Evolutionary conservation across 1,284 basidiomycete genomes (phyloP), one percentile per base, ranked within the genome.

Genomic region (Tilletia walkeri): DNA sequence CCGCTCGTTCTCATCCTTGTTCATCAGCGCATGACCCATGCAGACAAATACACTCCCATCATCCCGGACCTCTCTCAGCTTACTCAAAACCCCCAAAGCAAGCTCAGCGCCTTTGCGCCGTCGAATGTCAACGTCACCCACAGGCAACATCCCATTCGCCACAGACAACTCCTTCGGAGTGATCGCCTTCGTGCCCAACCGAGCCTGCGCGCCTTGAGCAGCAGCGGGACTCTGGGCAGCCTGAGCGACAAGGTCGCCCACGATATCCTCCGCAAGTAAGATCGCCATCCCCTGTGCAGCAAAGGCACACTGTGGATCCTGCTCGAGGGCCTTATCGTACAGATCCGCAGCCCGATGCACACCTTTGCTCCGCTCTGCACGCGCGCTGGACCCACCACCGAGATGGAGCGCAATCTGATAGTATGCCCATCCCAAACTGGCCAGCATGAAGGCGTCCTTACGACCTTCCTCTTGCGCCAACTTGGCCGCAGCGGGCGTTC

Each of bases 201-300:
- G 34, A 20, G 73, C 69, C 9, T 70, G 69, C 10, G 71, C 73
- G 16, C 74, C 75, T 16, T 73, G 67, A 0, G 50, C 36, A 2
- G 66, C 36, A 5, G 71, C 69, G 2, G 73, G 70, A 41, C 72
- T 74, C 9, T 48, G 65, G n/a, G 69, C 24, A 24, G 30, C 56
- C 61, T 68, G 41, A 4, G 69, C 69, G 10, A 70, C 70, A 14
- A 45, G 34, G 34, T 80, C 80, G 36, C 77, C 75, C 66, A 83
- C 71, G 4, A 76, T 78, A 47, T 82, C 82, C 65, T 83, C 82
- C 16, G 79, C 80, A 9, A 78, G 70, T 39, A 83, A 68, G 63
- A 83, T 80, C 20, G 80, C 81, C 70, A 83, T 75, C 10, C 78
- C 81, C 63, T 83, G 82, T 4, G 81, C 80, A 18, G 82, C 82